Percentiles rank a stretch among this genome's conserved stretches.
Conservation (phyloP, 495 filamentous ascomycete species). For the Cercophora newfieldiana region DNA sequence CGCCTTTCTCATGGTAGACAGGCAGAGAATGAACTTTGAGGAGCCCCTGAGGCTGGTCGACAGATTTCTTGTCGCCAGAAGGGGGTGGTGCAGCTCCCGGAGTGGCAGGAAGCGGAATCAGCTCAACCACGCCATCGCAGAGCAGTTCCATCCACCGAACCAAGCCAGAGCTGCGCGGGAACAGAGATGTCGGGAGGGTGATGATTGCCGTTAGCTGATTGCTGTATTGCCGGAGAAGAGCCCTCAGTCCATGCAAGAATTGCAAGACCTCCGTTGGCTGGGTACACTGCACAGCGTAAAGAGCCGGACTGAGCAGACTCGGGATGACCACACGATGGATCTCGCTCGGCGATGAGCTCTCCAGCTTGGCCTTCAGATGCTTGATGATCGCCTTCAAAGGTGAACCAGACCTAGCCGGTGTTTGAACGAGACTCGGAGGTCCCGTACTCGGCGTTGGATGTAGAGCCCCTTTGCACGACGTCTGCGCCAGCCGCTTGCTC, state of each 20-base stretch:
- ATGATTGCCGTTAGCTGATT: slow-evolving; percentile 69
- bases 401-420: slow-evolving; percentile 35
- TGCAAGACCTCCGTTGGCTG: slow-evolving; percentile 72
- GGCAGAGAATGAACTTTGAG: slow-evolving; percentile 80
- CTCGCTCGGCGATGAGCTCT: slow-evolving; percentile 53
- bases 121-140: slow-evolving; percentile 81
- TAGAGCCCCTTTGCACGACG: slow-evolving; percentile 46
- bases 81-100: slow-evolving; percentile 49
- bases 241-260: slow-evolving; percentile 79
- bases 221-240: slow-evolving; percentile 67
- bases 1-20: slow-evolving; percentile 81
- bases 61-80: slow-evolving; percentile 45
- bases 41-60: slow-evolving; percentile 84
- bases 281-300: slow-evolving; percentile 69
- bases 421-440: slow-evolving; percentile 23
- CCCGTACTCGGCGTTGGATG: slow-evolving; percentile 46
- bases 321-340: slow-evolving; percentile 87
- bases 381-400: slow-evolving; percentile 66
- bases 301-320: slow-evolving; percentile 74
- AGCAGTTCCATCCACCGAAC: slow-evolving; percentile 87
- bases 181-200: slow-evolving; percentile 77
- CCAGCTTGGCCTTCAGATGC: slow-evolving; percentile 58
- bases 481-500: slow-evolving; percentile 72
- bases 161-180: slow-evolving; percentile 74
- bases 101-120: slow-evolving; percentile 78